Evolutionary conservation across 495 filamentous ascomycete species (phyloP).

Genomic region (Zalerion maritima): DNA sequence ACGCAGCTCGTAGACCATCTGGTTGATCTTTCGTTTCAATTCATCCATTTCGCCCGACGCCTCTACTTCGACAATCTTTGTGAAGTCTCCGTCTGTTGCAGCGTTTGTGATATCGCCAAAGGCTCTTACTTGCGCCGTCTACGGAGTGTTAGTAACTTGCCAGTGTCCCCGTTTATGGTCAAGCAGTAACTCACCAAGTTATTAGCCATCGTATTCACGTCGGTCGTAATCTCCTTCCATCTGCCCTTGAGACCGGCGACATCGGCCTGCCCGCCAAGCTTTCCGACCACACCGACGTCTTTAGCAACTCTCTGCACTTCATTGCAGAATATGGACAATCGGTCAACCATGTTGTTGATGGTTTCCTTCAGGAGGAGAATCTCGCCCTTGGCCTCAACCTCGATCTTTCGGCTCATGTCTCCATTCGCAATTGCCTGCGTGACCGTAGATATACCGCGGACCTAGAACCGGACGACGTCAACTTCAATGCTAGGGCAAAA

Average conservation of each 20-base stretch:
- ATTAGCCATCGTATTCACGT: slow-evolving; percentile 98
- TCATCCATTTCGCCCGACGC: slow-evolving; percentile 99
- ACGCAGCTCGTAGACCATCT: slow-evolving; percentile 92
- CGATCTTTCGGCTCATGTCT: slow-evolving; percentile 91
- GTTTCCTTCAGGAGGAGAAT: slow-evolving; percentile 89
- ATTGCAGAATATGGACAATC: slow-evolving; percentile 89
- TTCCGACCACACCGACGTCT: slow-evolving; percentile 95
- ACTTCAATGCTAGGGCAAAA: too few relatives aligned
- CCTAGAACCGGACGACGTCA: too few relatives aligned
- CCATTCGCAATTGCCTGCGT: slow-evolving; percentile 90
- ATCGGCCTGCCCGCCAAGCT: slow-evolving; percentile 97
- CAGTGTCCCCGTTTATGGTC: background rate
- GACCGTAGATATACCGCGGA: slow-evolving; percentile 90
- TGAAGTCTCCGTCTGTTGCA: slow-evolving; percentile 93
- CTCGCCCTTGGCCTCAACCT: slow-evolving; percentile 90
- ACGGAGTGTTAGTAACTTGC: slow-evolving; percentile 5
- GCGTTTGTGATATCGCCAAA: slow-evolving; percentile 97
- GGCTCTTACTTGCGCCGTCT: slow-evolving; percentile 90
- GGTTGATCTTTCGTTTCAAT: slow-evolving; percentile 96
- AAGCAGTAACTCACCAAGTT: slow-evolving; percentile 45
- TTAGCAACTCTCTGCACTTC: slow-evolving; percentile 93
- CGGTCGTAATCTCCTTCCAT: slow-evolving; percentile 96
- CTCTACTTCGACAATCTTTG: slow-evolving; percentile 92
- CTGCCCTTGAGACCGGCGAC: slow-evolving; percentile 84
- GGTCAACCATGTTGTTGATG: slow-evolving; percentile 98